Evolutionary conservation across 129 eudicot species (phyloP), one percentile per base, ranked within the genome.

Genomic region (Chrysanthemum makinoi): DNA sequence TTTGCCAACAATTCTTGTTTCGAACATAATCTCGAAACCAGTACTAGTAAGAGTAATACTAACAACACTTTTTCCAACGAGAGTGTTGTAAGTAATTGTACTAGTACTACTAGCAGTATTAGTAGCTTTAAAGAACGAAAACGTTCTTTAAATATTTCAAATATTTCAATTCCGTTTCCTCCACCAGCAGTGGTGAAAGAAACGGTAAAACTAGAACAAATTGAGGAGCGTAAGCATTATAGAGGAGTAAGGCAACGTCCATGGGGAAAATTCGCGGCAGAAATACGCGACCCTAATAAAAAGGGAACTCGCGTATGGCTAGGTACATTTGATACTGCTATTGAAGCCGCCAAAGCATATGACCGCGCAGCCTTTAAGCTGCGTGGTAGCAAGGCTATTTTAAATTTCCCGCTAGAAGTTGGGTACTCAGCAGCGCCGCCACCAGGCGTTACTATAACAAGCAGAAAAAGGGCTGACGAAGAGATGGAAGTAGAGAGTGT

Each of bases 191-290:
- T 49, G 12, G 28, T 14, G 54, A 17, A 22, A 55, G 20, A 2
- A 5, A 44, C 33, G 67, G 76, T 20, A n/a, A 24, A 10, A 0
- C 62, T 10, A 26, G 61, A 60, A 39, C 10, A 39, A 39, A 6
- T 39, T 39, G 46, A 39, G 46, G 46, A 39, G 24, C 70, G 52
- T 10, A 74, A 60, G 8, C 83, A 82, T 51, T 82, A 65, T 8
- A 74, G 86, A 49, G 86, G 86, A 51, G 83, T 82, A 1, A 70
- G 86, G 13, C 83, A 65, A 33, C 73, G 86, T 17, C 83, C 86
- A 7, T 82, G 86, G 86, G 86, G 86, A 10, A 82, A 82, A 20
- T 82, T 73, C 18, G 86, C 86, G 18, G 86, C 86, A 16, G 86
- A 82, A 76, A 82, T 82, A 2, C 83, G 86, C 0, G 86, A 82